A percentile compares a stretch with the other conserved stretches of the same genome.
These are phyloP conservation scores for Ustilago lituana DNA, from an alignment of 1,284 basidiomycete species.

Conservation along the genomic window DNA sequence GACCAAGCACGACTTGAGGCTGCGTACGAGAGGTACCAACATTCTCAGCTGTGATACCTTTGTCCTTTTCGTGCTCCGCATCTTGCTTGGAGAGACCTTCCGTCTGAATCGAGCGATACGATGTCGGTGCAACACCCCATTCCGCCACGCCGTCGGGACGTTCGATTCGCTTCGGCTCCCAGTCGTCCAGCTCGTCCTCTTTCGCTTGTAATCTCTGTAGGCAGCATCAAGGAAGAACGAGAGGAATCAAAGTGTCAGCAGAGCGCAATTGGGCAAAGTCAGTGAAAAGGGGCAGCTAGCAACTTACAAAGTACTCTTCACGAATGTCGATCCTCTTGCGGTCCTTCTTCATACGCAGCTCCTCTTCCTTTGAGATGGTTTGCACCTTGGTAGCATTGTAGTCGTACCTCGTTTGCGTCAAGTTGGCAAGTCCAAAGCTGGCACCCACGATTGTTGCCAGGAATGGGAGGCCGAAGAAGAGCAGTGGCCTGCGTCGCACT, in stretches of 20 bases:
- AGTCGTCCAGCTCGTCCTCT: slow-evolving; percentile 79
- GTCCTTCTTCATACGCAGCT: slow-evolving; percentile 80
- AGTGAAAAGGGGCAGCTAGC: background rate
- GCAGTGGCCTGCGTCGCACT: slow-evolving; percentile 69
- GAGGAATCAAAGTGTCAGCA: background rate
- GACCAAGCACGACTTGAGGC: slow-evolving; percentile 54
- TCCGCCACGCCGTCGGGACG: slow-evolving; percentile 84
- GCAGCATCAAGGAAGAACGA: background rate
- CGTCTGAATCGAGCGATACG: slow-evolving; percentile 21
- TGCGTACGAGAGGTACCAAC: slow-evolving; percentile 20
- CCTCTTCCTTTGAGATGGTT: slow-evolving; percentile 82
- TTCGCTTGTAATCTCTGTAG: slow-evolving; percentile 69
- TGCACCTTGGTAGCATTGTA: slow-evolving; percentile 82
- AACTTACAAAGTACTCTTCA: slow-evolving; percentile 83
- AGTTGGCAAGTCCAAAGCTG: slow-evolving; percentile 82
- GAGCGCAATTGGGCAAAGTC: background rate
- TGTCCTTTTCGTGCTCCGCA: slow-evolving; percentile 19
- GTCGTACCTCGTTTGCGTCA: slow-evolving; percentile 93
- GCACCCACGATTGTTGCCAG: slow-evolving; percentile 83
- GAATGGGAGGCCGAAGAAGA: slow-evolving; percentile 85
- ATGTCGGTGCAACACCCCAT: slow-evolving; percentile 79
- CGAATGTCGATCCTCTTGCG: slow-evolving; percentile 88
- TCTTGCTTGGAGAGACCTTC: slow-evolving; percentile 68
- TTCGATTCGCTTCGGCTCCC: slow-evolving; percentile 86
- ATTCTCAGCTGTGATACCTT: slow-evolving; percentile 22